Evolutionary conservation across 495 filamentous ascomycete species (phyloP).

Genomic region (Hyphodiscus hymeniophilus): DNA sequence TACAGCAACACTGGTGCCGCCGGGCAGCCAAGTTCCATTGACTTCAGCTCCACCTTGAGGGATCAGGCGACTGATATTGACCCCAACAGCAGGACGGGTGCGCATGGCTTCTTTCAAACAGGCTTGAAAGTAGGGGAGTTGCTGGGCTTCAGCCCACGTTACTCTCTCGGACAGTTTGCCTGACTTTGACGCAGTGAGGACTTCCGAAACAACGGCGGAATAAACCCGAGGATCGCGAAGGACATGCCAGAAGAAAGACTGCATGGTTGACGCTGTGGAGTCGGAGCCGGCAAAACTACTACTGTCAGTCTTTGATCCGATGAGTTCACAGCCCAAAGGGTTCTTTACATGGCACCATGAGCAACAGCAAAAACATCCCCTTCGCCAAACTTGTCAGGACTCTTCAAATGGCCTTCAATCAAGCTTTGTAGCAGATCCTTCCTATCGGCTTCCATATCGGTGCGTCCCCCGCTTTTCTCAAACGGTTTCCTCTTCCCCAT

Average conservation of each 20-base stretch:
- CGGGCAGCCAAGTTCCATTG: conserved; percentile 38
- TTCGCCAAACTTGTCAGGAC: conserved; percentile 36
- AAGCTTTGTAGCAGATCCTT: conserved; percentile 41
- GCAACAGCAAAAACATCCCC: conserved; percentile 47
- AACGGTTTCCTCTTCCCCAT: conserved; percentile 37
- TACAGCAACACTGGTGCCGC: conserved; percentile 39
- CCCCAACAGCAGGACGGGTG: conserved; percentile 27
- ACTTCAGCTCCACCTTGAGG: conserved; percentile 39
- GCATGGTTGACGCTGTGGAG: conserved; percentile 51
- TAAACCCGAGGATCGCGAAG: conserved; percentile 36
- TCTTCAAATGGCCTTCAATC: conserved; percentile 38
- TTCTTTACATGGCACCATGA: conserved; percentile 42
- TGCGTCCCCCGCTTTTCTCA: conserved; percentile 33
- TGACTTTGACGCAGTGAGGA: conserved; percentile 30
- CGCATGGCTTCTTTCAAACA: conserved; percentile 43
- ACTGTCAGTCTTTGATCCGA: conserved; percentile 2
- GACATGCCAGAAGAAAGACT: conserved; percentile 44
- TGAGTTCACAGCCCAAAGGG: not conserved
- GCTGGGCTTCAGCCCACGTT: conserved; percentile 28
- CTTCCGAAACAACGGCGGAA: conserved; percentile 45
- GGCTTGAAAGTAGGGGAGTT: conserved; percentile 40
- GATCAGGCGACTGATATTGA: conserved; percentile 32
- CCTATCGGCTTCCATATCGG: conserved; percentile 31
- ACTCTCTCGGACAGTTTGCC: conserved; percentile 30
- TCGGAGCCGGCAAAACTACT: conserved; percentile 51